Percentiles rank a stretch among this genome's conserved stretches.
Conservation (phyloP, 1,284 basidiomycete species). For the Sporisorium reilianum region DNA sequence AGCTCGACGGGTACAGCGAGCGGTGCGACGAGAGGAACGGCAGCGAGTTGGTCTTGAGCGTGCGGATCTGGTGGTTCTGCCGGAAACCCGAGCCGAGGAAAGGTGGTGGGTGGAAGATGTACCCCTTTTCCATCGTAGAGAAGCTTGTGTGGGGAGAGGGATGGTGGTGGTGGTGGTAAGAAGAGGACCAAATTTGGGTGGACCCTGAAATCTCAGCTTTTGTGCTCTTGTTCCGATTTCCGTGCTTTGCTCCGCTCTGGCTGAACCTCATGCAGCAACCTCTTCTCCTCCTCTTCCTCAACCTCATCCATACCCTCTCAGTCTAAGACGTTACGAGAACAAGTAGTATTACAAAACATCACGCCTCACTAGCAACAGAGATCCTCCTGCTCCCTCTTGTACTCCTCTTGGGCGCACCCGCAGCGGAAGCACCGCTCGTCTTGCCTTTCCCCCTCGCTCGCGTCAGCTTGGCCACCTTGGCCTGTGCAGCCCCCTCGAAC, state of each 20-base stretch:
- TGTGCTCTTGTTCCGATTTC: constrained; percentile 2
- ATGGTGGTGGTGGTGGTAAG: not conserved
- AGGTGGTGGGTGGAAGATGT: constrained; percentile 18
- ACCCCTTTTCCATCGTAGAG: constrained; percentile 25
- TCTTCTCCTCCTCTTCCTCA: not conserved
- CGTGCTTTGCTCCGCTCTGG: not conserved
- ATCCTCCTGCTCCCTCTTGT: constrained; percentile 28
- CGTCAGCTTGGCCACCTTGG: constrained; percentile 52
- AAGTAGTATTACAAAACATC: constrained; percentile 14
- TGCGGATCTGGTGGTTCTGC: constrained; percentile 37
- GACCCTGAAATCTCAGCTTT: constrained; percentile 1
- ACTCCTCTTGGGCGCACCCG: constrained; percentile 17
- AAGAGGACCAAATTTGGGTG: not conserved
- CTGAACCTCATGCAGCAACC: not conserved
- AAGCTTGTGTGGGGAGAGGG: not conserved
- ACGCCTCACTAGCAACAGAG: constrained; percentile 43
- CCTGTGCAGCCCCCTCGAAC: constrained; percentile 75
- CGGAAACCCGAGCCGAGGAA: constrained; percentile 22
- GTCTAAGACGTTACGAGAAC: not conserved
- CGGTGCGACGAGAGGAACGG: constrained; percentile 22
- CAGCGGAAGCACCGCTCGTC: constrained; percentile 19
- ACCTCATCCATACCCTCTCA: not conserved
- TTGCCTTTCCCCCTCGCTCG: constrained; percentile 22
- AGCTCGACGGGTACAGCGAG: constrained; percentile 15
- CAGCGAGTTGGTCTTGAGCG: constrained; percentile 35